These are phyloP conservation scores for Globisporangium heterothallicum DNA, from an alignment of 352 stramenopile species.

Conservation along the genomic window DNA sequence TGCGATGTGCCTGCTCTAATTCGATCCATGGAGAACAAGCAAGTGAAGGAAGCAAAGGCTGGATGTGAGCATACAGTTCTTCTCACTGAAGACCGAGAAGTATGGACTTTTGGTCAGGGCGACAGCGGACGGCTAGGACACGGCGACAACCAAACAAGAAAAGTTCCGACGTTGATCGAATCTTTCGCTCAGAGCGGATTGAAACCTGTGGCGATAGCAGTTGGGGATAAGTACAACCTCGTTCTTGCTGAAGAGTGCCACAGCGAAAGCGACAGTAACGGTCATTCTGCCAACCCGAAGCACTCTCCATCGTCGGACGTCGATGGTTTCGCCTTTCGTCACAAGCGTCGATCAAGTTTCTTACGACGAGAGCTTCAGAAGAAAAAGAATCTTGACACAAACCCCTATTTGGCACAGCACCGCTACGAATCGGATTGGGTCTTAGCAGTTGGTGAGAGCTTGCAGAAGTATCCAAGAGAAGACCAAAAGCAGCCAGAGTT, in stretches of 20 bases:
- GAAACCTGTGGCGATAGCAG: conserved; percentile 65
- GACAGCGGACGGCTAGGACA: conserved; percentile 76
- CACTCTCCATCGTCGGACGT: background rate
- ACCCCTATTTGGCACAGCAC: background rate
- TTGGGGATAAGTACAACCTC: conserved; percentile 86
- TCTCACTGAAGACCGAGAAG: conserved; percentile 46
- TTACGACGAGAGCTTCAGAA: conserved; percentile 8
- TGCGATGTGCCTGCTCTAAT: conserved; percentile 58
- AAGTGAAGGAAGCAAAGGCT: conserved; percentile 63
- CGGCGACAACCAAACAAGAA: conserved; percentile 58
- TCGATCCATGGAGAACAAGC: conserved; percentile 35
- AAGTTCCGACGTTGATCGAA: conserved; percentile 54
- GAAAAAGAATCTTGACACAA: background rate
- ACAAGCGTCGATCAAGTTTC: conserved; percentile 2
- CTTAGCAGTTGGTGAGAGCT: conserved; percentile 5
- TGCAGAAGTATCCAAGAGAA: conserved; percentile 3
- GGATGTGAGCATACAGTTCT: conserved; percentile 77
- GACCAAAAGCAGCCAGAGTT: background rate
- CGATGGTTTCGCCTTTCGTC: background rate
- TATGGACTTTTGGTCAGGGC: conserved; percentile 80
- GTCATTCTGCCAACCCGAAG: background rate
- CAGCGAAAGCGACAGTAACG: background rate
- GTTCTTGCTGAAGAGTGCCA: conserved; percentile 47
- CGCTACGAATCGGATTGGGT: conserved; percentile 7
- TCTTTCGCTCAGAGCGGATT: conserved; percentile 40